Evolutionary conservation across 2,329 filamentous ascomycete genomes (phyloP).

Genomic region (Canariomyces notabilis): DNA sequence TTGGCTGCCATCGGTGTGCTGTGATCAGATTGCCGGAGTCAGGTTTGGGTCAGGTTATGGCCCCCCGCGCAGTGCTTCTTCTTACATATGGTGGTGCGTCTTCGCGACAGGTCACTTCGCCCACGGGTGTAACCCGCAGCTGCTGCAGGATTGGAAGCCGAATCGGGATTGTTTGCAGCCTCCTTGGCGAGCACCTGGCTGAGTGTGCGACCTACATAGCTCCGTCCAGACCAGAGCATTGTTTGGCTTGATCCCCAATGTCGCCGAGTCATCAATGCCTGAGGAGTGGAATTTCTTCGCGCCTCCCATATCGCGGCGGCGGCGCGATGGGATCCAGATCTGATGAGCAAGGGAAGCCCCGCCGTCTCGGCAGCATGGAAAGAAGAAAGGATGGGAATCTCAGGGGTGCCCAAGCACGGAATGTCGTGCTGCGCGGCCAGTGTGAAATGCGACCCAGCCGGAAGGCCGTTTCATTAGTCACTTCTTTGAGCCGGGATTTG

Average conservation of each 20-base stretch:
- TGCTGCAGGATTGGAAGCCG: constrained; percentile 13
- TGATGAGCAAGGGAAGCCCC: neutral
- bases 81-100: no score
- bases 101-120: constrained; percentile 6
- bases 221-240: no score
- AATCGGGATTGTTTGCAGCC: constrained; percentile 19
- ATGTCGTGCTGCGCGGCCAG: no score
- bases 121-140: constrained; percentile 7
- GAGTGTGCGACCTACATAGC: no score
- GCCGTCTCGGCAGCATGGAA: no score
- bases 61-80: neutral
- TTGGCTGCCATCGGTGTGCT: constrained; percentile 6
- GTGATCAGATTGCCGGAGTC: constrained; percentile 9
- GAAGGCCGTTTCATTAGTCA: neutral
- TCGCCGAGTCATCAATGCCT: constrained; percentile 5
- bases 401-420: no score
- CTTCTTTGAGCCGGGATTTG: no score
- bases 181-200: no score
- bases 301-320: neutral
- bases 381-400: no score
- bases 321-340: neutral
- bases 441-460: constrained; percentile 1
- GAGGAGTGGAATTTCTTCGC: no score
- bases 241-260: neutral
- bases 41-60: no score